These are phyloP conservation scores for Serendipita indica DNA, from an alignment of 768 basidiomycete species.

Conservation along the genomic window DNA sequence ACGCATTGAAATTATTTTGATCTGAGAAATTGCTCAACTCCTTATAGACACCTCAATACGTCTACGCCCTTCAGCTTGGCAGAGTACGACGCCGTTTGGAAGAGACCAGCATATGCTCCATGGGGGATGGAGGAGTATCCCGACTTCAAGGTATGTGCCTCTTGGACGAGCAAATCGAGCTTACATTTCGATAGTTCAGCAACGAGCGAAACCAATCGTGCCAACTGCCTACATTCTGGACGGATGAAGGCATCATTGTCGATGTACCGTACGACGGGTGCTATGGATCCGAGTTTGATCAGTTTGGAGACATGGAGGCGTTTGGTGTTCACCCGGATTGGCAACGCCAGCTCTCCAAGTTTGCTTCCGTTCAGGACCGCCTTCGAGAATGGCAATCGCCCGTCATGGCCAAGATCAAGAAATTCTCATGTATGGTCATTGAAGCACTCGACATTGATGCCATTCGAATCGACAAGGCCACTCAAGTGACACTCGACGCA, in stretches of 20 bases:
- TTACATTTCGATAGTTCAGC: conserved; percentile 29
- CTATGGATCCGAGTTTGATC: conserved; percentile 74
- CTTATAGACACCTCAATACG: conserved; percentile 50
- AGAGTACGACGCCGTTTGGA: conserved; percentile 65
- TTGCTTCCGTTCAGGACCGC: conserved; percentile 93
- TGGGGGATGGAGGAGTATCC: conserved; percentile 79
- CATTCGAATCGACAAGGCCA: conserved; percentile 91
- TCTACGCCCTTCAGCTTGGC: conserved; percentile 66
- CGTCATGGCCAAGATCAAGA: conserved; percentile 62
- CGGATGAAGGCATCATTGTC: conserved; percentile 53
- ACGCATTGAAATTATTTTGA: conserved; percentile 18
- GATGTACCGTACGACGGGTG: conserved; percentile 50
- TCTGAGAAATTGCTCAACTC: conserved; percentile 13
- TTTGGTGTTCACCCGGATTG: conserved; percentile 92
- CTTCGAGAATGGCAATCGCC: conserved; percentile 78
- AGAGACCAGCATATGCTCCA: conserved; percentile 56
- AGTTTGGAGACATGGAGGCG: conserved; percentile 93
- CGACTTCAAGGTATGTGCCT: conserved; percentile 51
- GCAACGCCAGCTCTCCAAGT: conserved; percentile 89
- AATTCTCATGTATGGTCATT: conserved; percentile 76
- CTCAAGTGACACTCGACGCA: conserved; percentile 75
- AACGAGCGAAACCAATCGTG: conserved; percentile 68
- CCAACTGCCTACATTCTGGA: conserved; percentile 63
- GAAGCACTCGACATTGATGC: conserved; percentile 81
- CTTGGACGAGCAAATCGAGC: conserved; percentile 9